phyloP scores from a whole-genome alignment of 768 basidiomycete genomes.

The Megacollybia marginata region DNA sequence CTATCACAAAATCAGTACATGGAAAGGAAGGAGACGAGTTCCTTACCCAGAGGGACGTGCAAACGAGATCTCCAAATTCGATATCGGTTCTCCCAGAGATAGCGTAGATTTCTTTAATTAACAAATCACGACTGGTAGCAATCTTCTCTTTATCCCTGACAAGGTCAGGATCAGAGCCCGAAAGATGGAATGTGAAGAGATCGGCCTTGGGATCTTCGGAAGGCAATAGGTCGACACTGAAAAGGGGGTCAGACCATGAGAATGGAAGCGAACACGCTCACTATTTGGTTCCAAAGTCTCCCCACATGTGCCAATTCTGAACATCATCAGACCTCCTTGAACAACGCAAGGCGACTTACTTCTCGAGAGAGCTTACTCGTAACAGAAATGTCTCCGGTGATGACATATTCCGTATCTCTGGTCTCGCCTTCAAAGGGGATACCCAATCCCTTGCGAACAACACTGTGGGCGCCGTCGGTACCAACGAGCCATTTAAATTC shows the following conservation, averaged over 20 bases:
- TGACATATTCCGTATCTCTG: constrained; percentile 12
- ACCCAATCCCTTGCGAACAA: constrained; percentile 30
- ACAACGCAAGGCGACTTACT: constrained; percentile 9
- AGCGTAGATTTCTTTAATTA: constrained; percentile 22
- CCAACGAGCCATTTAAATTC: constrained; percentile 29
- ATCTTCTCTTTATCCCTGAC: constrained; percentile 4
- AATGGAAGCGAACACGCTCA: neutral
- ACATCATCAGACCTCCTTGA: neutral
- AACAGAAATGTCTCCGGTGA: constrained; percentile 30
- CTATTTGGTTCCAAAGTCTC: constrained; percentile 6
- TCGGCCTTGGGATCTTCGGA: neutral
- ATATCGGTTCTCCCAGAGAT: constrained; percentile 20
- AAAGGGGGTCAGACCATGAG: neutral
- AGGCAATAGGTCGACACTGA: constrained; percentile 1
- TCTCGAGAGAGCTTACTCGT: constrained; percentile 18
- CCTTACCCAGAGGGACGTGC: constrained; percentile 14
- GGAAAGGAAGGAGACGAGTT: no score
- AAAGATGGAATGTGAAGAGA: neutral
- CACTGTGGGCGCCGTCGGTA: constrained; percentile 32
- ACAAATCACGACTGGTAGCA: constrained; percentile 11
- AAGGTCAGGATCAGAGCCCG: neutral
- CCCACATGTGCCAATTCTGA: constrained; percentile 19
- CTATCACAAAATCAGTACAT: no score
- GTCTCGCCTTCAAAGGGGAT: constrained; percentile 36
- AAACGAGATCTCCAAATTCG: constrained; percentile 19